Base-by-base conservation (phyloP, 305 asterid species). In the Euphrasia arctica region DNA sequence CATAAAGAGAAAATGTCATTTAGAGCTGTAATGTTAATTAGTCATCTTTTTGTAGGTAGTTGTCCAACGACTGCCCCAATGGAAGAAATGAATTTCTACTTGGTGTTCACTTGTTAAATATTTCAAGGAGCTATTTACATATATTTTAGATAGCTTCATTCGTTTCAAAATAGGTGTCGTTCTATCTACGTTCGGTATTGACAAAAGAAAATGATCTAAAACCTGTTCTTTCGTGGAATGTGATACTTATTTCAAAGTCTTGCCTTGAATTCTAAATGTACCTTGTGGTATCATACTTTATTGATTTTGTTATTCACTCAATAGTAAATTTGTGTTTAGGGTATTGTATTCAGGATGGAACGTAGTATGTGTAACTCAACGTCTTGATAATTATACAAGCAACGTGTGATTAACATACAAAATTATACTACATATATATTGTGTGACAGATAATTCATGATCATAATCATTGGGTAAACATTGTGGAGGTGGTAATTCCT, bases 31-130 rank as follows among this genome's bases (percentile, higher is more conserved):
- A 18, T 25, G n/a, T 42, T 15, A 5, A 50, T 52, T 58, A 28
- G 49, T 10, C 0, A n/a, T 64, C 12, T 57, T 29, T 7, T 7
- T 78, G 70, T 82, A 90, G 95, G 96, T 88, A 55, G 77, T 82
- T 27, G 90, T 90, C 61, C 97, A 83, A 75, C 83, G 89, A 70
- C 55, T 85, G 82, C 95, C 97, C 63, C 97, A 90, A 36, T 64
- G 85, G 86, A 90, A 87, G 84, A 90, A 87, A 61, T 83, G 79
- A 31, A 27, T 39, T 32, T 62, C 12, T 50, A 18, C 28, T 15
- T 15, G 29, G 43, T 7, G 43, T 6, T 39, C 43, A 39, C 43
- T 36, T 39, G 11, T 39, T 1, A 8, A 39, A 39, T 9, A 15
- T 5, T 27, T 25, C 54, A 22, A 12, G 25, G 27, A 25, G n/a